These are phyloP conservation scores for Periconia digitata DNA, from an alignment of 2,329 filamentous ascomycete genomes.

Conservation along the genomic window DNA sequence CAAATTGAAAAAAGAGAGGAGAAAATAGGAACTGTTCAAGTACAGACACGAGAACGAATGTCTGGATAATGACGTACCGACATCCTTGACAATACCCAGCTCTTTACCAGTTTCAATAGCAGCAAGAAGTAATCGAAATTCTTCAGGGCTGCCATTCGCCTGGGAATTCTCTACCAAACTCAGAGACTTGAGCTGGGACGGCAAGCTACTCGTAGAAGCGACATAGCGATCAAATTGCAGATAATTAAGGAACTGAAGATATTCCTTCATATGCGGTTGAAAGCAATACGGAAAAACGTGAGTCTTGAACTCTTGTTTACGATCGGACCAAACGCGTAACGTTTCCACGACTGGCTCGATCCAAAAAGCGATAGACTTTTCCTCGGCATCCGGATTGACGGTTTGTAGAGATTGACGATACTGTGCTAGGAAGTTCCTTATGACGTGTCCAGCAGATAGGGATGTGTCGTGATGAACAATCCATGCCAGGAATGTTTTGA, in stretches of 20 bases:
- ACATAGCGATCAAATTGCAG: constrained; percentile 40
- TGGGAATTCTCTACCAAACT: constrained; percentile 6
- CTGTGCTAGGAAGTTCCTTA: constrained; percentile 38
- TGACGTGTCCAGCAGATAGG: constrained; percentile 41
- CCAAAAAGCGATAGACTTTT: constrained; percentile 36
- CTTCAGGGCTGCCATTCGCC: constrained; percentile 20
- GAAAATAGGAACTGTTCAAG: neutral
- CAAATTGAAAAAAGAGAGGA: neutral
- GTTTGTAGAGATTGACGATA: constrained; percentile 23
- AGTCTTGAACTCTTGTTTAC: constrained; percentile 45
- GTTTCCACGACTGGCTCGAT: constrained; percentile 38
- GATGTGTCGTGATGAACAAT: constrained; percentile 44
- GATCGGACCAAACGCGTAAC: constrained; percentile 37
- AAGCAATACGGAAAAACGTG: constrained; percentile 54
- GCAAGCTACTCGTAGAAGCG: constrained; percentile 17
- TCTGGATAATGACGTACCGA: constrained; percentile 29
- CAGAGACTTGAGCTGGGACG: constrained; percentile 12
- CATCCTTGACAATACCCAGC: constrained; percentile 47
- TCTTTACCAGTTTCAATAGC: constrained; percentile 50
- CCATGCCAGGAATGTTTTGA: constrained; percentile 37
- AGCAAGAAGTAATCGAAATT: constrained; percentile 41
- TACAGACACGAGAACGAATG: too few species aligned
- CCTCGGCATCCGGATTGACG: neutral
- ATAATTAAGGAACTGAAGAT: constrained; percentile 43
- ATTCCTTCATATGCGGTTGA: constrained; percentile 43